Conservation (phyloP, 768 basidiomycete genomes). For the Clathrus columnatus region DNA sequence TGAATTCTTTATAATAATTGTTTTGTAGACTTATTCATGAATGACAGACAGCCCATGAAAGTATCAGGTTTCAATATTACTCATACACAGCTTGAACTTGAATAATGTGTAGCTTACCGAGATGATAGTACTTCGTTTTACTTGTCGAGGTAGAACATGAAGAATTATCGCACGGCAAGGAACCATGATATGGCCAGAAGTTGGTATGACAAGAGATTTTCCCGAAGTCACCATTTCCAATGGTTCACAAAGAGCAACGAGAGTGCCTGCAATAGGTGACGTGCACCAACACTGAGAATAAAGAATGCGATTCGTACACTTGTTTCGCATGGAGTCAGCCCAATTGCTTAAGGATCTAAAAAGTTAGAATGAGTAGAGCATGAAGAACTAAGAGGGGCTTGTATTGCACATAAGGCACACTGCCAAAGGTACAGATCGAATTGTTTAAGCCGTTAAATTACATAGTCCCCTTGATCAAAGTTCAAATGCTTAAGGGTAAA, state of each 20-base stretch:
- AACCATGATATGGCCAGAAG: constrained; percentile 1
- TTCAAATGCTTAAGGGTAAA: too few species aligned
- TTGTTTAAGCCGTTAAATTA: too few species aligned
- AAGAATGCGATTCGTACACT: constrained; percentile 31
- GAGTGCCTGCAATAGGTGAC: constrained; percentile 1
- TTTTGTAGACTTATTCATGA: background rate
- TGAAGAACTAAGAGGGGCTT: background rate
- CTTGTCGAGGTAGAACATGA: background rate
- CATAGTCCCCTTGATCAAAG: too few species aligned
- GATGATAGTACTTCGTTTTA: constrained; percentile 2
- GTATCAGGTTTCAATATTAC: background rate
- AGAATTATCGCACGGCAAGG: background rate
- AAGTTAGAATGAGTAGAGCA: background rate
- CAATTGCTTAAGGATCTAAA: background rate
- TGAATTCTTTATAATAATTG: too few species aligned
- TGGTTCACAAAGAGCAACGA: background rate
- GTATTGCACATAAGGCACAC: too few species aligned
- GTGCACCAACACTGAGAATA: background rate
- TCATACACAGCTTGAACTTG: too few species aligned
- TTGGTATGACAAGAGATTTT: background rate
- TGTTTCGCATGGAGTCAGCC: constrained; percentile 50
- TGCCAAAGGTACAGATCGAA: too few species aligned
- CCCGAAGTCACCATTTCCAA: constrained; percentile 1
- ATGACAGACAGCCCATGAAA: background rate
- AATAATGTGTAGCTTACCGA: background rate